Base-by-base conservation (phyloP, 2,329 filamentous ascomycete genomes). In the Ascochyta fabae region DNA sequence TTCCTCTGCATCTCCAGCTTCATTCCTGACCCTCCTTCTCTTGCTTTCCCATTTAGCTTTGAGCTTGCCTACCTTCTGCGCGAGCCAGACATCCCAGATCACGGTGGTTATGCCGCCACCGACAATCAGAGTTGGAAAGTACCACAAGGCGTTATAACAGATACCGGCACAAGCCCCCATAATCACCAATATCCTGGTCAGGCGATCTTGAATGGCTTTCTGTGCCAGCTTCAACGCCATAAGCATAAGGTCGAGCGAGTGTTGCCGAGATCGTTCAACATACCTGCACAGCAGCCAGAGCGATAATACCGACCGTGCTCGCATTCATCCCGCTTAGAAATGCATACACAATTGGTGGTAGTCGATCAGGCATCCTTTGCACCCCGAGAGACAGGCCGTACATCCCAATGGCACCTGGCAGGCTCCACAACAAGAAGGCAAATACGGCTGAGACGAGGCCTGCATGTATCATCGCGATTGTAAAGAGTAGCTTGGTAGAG, bases 111-210 rank as follows among this genome's bases (percentile, higher is more conserved):
- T 10, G 0, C 88, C 88, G 0, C 81, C 84, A 1, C 79, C 60
- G 0, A 83, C 62, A 73, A 91, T 87, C 4, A 92, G 68, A 0
- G 85, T 65, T 0, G 89, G 89, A 41, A 91, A 92, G 61, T 89
- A 92, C 89, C 89, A 92, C 0, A 92, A 74, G 0, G 88, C 84
- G 45, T 86, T 90, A 63, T 91, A 91, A 44, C 89, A 79, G 61
- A 92, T 75, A 0, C 88, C 89, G 0, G 87, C 88, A 8, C 82
- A 80, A 0, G 79, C 89, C 3, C 83, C 83, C 6, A 87, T 65
- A 12, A 90, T 87, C 0, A 92, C 85, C 1, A 91, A 62, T 0
- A 87, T 75, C 1, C 88, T 77, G 0, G 88, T 87, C 3, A 89
- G 43, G 19, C 78, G 78, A 66, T 91, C 88, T 0, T 83, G 86